Evolutionary conservation across 805 yeast genomes (phyloP), one percentile per base, ranked within the genome.

Genomic region (Metschnikowia lochheadii): DNA sequence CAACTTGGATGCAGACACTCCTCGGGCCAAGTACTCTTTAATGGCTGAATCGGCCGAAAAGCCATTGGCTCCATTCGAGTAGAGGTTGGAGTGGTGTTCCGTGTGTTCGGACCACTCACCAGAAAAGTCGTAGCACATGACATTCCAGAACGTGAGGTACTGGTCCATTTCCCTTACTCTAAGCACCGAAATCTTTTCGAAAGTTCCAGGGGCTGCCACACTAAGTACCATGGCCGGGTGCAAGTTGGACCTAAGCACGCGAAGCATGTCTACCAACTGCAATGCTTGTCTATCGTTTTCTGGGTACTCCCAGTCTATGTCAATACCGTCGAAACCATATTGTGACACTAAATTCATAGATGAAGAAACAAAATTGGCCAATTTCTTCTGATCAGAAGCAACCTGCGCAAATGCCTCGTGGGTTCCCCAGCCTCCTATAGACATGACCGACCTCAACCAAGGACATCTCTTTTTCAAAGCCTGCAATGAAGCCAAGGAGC

Each of bases 251-350:
- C 82, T 72, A 23, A 83, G 56, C 49, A 52, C 36, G 40, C 58
- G 56, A 17, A 85, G 64, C 37, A 89, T 54, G 3, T 62, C 59
- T 1, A 78, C 69, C 53, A 81, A 75, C 36, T 65, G 61, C 0
- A 58, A 43, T 1, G 82, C 81, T 53, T 87, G 83, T 0, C 63
- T 60, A 3, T 62, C 59, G 39, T 64, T 72, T 6, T 66, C 63
- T 0, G 97, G 96, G 60, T 83, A 92, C 66, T 92, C 99, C 97
- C 97, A 92, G 68, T 92, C 99, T 29, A 92, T 69, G 65, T 94
- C 98, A 42, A 92, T 70, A 0, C 99, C 98, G 64, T 94, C 97
- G 61, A 94, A 83, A 0, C 86, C 84, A 62, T 80, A 79, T 40
- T 74, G 66, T 2, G 65, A 49, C 63, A 89, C 72, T 21, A 79